phyloP scores from a whole-genome alignment of 1,139 yeast species.

The Pichia sp. region DNA sequence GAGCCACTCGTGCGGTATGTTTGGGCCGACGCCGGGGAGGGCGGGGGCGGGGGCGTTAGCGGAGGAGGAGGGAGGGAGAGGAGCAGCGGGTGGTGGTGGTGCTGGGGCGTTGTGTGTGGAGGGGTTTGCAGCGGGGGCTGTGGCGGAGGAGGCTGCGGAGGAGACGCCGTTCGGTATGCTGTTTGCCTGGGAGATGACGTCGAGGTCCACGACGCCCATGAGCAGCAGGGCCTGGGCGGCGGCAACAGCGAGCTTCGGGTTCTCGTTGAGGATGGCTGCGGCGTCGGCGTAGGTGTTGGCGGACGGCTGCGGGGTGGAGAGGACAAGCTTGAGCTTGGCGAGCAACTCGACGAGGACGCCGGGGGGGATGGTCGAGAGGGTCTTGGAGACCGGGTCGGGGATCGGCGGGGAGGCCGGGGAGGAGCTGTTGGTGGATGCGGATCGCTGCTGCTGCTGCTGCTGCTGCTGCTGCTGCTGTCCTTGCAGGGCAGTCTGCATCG shows the following conservation, averaged over 20 bases:
- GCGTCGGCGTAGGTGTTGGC: conserved; percentile 40
- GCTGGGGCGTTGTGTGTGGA: not conserved
- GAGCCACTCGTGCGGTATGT: conserved; percentile 43
- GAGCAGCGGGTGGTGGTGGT: not conserved
- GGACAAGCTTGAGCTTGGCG: conserved; percentile 53
- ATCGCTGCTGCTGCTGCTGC: not conserved
- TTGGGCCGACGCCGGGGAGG: conserved; percentile 4
- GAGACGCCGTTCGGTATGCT: conserved; percentile 16
- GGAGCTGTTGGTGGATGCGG: not conserved
- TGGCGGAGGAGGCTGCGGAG: conserved; percentile 9
- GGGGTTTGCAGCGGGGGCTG: not conserved
- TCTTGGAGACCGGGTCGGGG: conserved; percentile 48
- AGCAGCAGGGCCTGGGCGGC: conserved; percentile 70
- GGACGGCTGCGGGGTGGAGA: conserved; percentile 47
- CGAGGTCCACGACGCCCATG: conserved; percentile 70
- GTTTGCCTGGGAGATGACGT: conserved; percentile 48
- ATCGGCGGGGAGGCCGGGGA: conserved; percentile 24
- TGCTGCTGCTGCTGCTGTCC: not conserved
- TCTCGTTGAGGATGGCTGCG: conserved; percentile 34
- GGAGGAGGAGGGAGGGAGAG: not conserved
- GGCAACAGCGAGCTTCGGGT: conserved; percentile 55
- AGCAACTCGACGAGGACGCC: conserved; percentile 63
- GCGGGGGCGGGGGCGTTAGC: not conserved
- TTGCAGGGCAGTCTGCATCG: conserved; percentile 24
- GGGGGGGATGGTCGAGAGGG: conserved; percentile 61